Base-by-base conservation (phyloP, 805 yeast genomes). In the Saturnispora besseyi region DNA sequence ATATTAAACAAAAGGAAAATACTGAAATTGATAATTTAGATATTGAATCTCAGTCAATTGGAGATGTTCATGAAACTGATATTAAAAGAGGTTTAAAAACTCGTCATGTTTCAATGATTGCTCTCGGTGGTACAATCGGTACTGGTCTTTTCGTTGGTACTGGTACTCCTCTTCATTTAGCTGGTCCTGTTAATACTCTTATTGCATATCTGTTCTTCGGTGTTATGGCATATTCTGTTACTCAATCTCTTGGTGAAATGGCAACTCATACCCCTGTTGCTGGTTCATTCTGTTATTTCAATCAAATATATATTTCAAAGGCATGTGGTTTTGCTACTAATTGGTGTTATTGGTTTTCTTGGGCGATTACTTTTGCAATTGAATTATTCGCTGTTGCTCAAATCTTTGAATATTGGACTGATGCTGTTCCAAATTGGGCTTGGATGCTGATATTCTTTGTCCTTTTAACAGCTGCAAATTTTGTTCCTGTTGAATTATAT, bases 111-210 rank as follows among this genome's bases (percentile, higher is more conserved):
- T 73, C 84, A 31, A 82, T 84, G 88, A 78, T 84, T 57, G 87
- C 89, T 44, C 70, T 84, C 21, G 91, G 90, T 53, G 90, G 89
- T 54, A 81, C 89, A 32, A 82, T 84, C 53, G 90, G 90, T 59
- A 82, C 89, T 3, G 90, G 90, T 63, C 70, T 84, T 38, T 82
- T 84, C 70, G 78, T 84, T 44, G 81, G 86, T 61, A 75, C 82
- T 38, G 72, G 81, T 5, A 60, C 73, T 3, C 80, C 86, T 2
- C 60, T 84, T 30, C 57, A 65, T 3, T 59, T 68, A 31, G 81
- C 86, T 13, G 91, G 91, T 22, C 90, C 90, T 1, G 89, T 79
- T 10, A 77, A 78, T 47, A 69, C 86, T 4, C 65, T 84, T 28
- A 78, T 84, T 44, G 75, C 87, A 2, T 84, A 79, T 58, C 45